These are phyloP conservation scores for Tetradesmus obliquus DNA, from an alignment of 139 green algal species.

Conservation along the genomic window DNA sequence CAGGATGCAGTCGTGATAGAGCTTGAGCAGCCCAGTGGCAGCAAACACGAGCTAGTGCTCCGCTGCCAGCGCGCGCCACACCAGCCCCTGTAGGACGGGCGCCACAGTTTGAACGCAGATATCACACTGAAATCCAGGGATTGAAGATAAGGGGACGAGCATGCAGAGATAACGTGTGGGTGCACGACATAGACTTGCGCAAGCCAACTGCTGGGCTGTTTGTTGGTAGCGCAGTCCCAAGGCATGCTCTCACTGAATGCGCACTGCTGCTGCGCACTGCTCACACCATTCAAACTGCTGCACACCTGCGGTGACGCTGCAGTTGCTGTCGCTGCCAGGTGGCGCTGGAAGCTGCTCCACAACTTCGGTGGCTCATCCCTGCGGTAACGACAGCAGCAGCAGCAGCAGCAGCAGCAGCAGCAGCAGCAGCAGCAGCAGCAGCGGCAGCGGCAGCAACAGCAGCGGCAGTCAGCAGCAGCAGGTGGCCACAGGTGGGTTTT, in stretches of 20 bases:
- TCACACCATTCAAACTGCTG: not conserved
- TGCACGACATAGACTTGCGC: no score
- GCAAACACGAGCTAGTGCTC: constrained; percentile 52
- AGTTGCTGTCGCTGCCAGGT: constrained; percentile 59
- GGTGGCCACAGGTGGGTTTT: no score
- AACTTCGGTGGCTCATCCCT: constrained; percentile 67
- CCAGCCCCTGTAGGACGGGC: constrained; percentile 44
- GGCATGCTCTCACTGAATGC: not conserved
- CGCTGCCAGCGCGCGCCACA: constrained; percentile 51
- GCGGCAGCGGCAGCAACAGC: no score
- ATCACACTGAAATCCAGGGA: no score
- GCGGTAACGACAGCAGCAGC: not conserved
- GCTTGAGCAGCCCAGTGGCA: constrained; percentile 74
- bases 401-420: no score
- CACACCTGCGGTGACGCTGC: constrained; percentile 47
- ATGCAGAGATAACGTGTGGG: no score
- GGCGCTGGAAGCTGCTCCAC: constrained; percentile 56
- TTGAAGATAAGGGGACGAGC: no score
- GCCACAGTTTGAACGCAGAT: no score
- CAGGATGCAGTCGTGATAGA: constrained; percentile 84
- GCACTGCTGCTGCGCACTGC: not conserved
- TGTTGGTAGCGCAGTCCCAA: no score
- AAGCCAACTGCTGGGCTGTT: no score
- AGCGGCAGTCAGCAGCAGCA: not conserved
- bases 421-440: no score